Base-by-base conservation (phyloP, 805 yeast genomes). In the Nakazawaea laoshanensis region DNA sequence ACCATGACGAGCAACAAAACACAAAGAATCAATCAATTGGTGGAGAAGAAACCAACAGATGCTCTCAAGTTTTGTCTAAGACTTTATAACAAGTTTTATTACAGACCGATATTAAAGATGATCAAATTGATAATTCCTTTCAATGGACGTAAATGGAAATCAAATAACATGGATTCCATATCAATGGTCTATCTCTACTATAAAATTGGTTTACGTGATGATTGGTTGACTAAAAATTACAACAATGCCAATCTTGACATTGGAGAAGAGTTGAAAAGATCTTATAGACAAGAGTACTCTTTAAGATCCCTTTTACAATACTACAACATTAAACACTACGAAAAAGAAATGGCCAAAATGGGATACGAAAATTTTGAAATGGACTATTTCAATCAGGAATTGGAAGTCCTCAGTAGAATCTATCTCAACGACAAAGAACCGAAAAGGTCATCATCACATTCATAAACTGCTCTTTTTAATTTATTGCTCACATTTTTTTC, bases 71-170 rank as follows among this genome's bases (percentile, higher is more conserved):
- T 71, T 44, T 54, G 70, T 22, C 54, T 83, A 4, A 59, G 70
- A 4, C 64, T 86, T 27, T 78, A 75, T 49, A 85, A 83, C 46
- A 49, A 60, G 16, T 67, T 67, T 7, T 53, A 86, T 16, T 77
- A 82, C 57, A 62, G 62, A 31, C 88, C 94, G 1, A 74, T 83
- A 3, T 59, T 88, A 45, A 77, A 77, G 47, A 68, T 83, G 1
- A 61, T 88, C 39, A 87, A 84, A 51, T 77, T 82, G 41, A 67
- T 87, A 32, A 77, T 87, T 2, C 95, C 96, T 0, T 85, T 80
- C 56, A 88, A 85, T 47, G 96, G 96, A 13, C 76, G 92, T 39
- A 87, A 88, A 53, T 89, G 98, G 98, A 77, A 87, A 45, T 72
- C 87, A 10, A 73, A 77, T 41, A 92, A 89, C 50, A 89, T 92